Evolutionary conservation across 2,329 filamentous ascomycete genomes (phyloP), one percentile per base, ranked within the genome.

Genomic region (Botryosphaeria dothidea): DNA sequence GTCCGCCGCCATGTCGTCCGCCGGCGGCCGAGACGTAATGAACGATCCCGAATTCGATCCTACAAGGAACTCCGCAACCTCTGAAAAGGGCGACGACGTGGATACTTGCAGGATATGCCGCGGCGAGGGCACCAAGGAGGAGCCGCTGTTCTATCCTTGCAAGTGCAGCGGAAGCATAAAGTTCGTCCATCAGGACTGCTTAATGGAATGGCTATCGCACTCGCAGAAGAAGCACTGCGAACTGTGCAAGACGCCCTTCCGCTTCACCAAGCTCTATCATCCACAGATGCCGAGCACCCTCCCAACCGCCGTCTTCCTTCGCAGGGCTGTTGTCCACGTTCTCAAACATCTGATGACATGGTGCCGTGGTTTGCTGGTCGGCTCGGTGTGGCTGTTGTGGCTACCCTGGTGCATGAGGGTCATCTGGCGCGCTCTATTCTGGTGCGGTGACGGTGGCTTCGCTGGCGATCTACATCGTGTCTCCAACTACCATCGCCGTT

Each of bases 181-280:
- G 81, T 97, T 91, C 74, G 95, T 99, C 67, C 95, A 99, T 77
- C 95, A 99, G 79, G 92, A 96, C 76, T 99, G 95, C 77, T 82
- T 99, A 79, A 97, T 99, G 90, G 93, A 98, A 79, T 99, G 95
- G 95, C 84, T 99, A 23, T 94, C 93, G 57, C 96, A 99, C 78
- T 98, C 95, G 1, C 93, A 99, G 77, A 99, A 99, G 86, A 98
- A 98, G 79, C 92, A 99, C 82, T 99, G 96, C 84, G 95, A 99
- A 82, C 88, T 99, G 38, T 99, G 95, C 88, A 99, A 99, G 82
- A 99, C 95, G 2, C 90, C 93, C 0, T 99, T 98, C 75, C 91
- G 93, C 67, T 99, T 99, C 82, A 99, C 95, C 62, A 99, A 99
- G 79, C 86, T 99, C 43, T 99, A 99, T 81, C 89, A 93, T 67